A percentile compares a stretch with the other conserved stretches of the same genome.
Conservation (phyloP, 1,139 yeast genomes). For the Schizosaccharomyces versatilis region DNA sequence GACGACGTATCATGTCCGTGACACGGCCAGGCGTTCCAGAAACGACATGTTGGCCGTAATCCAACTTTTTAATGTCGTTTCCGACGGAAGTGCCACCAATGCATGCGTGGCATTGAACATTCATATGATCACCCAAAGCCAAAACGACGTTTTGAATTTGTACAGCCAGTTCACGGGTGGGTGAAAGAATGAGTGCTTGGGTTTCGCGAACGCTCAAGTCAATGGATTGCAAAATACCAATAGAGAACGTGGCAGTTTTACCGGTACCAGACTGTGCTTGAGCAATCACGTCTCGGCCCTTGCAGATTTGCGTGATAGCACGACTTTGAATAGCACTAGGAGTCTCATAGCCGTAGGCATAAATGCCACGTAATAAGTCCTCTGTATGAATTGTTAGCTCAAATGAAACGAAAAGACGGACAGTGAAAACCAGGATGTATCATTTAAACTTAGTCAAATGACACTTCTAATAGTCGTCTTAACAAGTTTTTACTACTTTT, state of each 20-base stretch:
- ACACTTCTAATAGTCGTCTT: too few species aligned
- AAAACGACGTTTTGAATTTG: conserved; percentile 93
- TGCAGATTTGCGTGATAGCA: conserved; percentile 89
- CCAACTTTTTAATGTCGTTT: conserved; percentile 82
- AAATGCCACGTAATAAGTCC: conserved; percentile 37
- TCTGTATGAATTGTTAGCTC: conserved; percentile 12
- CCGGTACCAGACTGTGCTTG: conserved; percentile 99
- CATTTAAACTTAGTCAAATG: too few species aligned
- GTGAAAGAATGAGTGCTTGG: conserved; percentile 87
- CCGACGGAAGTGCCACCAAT: conserved; percentile 92
- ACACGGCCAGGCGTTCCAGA: conserved; percentile 99
- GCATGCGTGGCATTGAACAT: conserved; percentile 88
- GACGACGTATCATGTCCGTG: conserved; percentile 87
- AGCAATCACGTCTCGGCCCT: conserved; percentile 90
- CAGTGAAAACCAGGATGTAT: too few species aligned
- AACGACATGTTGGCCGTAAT: conserved; percentile 82
- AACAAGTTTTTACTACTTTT: not conserved
- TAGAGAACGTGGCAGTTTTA: conserved; percentile 97
- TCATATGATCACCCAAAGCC: conserved; percentile 82
- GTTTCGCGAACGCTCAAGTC: conserved; percentile 31
- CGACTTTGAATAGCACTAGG: conserved; percentile 98
- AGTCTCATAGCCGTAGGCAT: conserved; percentile 91
- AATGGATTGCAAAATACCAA: conserved; percentile 66
- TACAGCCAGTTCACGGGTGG: conserved; percentile 95
- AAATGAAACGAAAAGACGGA: not conserved